Percentiles rank a stretch among this genome's conserved stretches.
phyloP scores from a whole-genome alignment of 352 stramenopile genomes.

The Phytophthora podocarpi region DNA sequence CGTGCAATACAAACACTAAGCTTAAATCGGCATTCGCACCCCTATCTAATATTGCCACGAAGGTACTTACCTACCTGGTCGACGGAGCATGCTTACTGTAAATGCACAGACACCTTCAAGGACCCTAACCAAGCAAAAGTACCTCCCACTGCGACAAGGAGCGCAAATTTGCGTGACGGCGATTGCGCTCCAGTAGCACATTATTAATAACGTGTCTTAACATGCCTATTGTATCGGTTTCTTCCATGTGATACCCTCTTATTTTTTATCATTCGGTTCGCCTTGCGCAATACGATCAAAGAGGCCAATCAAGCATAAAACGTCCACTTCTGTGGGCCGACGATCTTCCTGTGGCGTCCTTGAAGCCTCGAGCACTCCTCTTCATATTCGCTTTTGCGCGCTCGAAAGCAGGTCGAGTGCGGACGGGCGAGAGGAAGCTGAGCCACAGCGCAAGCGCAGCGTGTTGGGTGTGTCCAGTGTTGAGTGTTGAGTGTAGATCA shows the following conservation, averaged over 20 bases:
- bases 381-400: constrained; percentile 29
- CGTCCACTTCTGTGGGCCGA: background rate
- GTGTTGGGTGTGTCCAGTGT: constrained; percentile 28
- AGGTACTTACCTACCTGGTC: too few relatives aligned
- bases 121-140: too few relatives aligned
- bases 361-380: constrained; percentile 5
- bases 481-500: constrained; percentile 25
- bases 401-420: constrained; percentile 20
- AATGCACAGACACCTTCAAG: too few relatives aligned
- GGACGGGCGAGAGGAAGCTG: constrained; percentile 13
- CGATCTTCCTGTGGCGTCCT: constrained; percentile 16
- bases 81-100: too few relatives aligned
- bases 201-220: too few relatives aligned
- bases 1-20: too few relatives aligned
- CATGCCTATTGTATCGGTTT: too few relatives aligned
- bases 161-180: too few relatives aligned
- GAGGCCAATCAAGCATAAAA: constrained; percentile 12
- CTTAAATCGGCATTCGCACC: too few relatives aligned
- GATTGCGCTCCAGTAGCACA: too few relatives aligned
- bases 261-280: background rate
- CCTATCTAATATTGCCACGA: too few relatives aligned
- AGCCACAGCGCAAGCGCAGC: constrained; percentile 17
- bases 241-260: background rate
- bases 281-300: background rate
- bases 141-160: too few relatives aligned